Percentiles rank a stretch among this genome's conserved stretches.
Evolutionary conservation across 257 asterid genomes (phyloP).

Genomic region (Scutellaria barbata): DNA sequence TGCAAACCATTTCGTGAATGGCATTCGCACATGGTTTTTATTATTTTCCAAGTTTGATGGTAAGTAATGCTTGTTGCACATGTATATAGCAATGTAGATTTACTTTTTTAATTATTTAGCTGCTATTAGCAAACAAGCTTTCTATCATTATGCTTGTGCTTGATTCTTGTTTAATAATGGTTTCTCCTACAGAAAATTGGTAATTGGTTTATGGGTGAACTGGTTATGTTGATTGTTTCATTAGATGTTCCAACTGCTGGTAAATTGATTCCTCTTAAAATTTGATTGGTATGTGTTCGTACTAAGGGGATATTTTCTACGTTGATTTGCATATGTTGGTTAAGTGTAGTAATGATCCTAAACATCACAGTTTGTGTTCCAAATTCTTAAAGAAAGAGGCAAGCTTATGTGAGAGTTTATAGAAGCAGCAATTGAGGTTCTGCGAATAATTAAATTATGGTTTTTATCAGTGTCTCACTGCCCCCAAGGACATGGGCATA

Average conservation of each 20-base stretch:
- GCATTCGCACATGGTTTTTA: background rate
- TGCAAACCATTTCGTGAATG: background rate
- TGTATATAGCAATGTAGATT: background rate
- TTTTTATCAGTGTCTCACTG: background rate
- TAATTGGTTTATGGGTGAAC: slow-evolving; percentile 2
- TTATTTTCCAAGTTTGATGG: background rate
- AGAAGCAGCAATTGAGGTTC: background rate
- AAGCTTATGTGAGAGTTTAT: slow-evolving; percentile 18
- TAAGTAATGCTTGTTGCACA: background rate
- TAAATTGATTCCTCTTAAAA: background rate
- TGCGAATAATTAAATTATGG: background rate
- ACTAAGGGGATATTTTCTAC: background rate
- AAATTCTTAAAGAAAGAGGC: background rate
- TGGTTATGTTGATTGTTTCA: slow-evolving; percentile 1
- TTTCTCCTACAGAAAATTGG: background rate
- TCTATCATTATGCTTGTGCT: background rate
- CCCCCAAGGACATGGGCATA: background rate
- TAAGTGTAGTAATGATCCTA: background rate
- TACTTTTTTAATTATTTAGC: background rate
- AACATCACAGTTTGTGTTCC: background rate
- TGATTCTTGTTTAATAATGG: background rate
- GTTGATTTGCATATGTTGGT: background rate
- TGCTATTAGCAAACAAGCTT: slow-evolving; percentile 16
- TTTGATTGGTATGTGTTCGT: background rate
- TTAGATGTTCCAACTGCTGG: background rate